Evolutionary conservation across 768 basidiomycete genomes (phyloP).

Genomic region (Mycena haematopus): DNA sequence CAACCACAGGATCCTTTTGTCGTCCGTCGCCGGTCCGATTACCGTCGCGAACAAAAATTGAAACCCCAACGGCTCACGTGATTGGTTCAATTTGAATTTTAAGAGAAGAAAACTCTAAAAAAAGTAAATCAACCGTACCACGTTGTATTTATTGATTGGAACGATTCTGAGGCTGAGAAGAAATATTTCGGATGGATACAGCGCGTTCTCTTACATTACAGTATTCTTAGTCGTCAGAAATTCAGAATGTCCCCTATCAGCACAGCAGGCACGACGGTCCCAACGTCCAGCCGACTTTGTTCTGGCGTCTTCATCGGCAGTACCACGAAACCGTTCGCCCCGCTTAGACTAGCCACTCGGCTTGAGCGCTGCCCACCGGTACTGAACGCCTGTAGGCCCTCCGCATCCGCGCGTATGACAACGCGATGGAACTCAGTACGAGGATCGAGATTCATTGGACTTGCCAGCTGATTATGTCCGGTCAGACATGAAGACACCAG

Average conservation of each 20-base stretch:
- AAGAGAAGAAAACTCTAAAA: too few relatives aligned
- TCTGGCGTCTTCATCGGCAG: constrained; percentile 55
- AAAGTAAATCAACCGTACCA: too few relatives aligned
- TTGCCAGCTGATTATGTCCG: constrained; percentile 51
- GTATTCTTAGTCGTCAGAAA: background rate
- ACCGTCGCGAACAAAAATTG: too few relatives aligned
- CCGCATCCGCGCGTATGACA: constrained; percentile 51
- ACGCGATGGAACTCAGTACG: constrained; percentile 88
- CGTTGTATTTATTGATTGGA: too few relatives aligned
- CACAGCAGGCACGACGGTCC: constrained; percentile 64
- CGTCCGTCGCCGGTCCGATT: background rate
- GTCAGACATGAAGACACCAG: background rate
- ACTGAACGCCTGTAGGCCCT: constrained; percentile 69
- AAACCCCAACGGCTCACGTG: background rate
- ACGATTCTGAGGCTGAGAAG: too few relatives aligned
- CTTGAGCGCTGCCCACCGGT: constrained; percentile 91
- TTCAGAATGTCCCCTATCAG: constrained; percentile 64
- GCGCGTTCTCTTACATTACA: background rate
- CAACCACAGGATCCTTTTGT: background rate
- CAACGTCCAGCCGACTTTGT: constrained; percentile 50
- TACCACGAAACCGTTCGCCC: constrained; percentile 80
- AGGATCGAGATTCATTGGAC: constrained; percentile 70
- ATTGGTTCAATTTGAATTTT: background rate
- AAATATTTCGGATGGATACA: background rate
- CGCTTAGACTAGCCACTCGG: constrained; percentile 77